Conservation (phyloP, 495 filamentous ascomycete species). For the Cladorrhinum samala region DNA sequence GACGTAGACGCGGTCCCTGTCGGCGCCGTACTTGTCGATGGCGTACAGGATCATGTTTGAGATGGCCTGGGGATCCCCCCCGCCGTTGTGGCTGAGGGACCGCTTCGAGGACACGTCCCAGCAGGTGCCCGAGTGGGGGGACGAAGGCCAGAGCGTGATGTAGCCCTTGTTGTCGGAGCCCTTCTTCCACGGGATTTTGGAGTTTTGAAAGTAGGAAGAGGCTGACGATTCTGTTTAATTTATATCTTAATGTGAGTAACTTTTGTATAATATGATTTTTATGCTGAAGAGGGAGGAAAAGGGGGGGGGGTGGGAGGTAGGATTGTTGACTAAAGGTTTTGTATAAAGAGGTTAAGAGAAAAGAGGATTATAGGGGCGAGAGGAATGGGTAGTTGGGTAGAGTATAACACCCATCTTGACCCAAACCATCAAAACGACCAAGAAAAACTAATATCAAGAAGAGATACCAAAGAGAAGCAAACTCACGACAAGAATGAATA, state of each 20-base stretch:
- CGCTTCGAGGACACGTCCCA: slow-evolving; percentile 52
- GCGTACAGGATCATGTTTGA: slow-evolving; percentile 38
- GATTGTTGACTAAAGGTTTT: too few relatives aligned
- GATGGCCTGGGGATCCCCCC: slow-evolving; percentile 36
- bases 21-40: slow-evolving; percentile 28
- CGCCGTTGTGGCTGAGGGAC: slow-evolving; percentile 33
- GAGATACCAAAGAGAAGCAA: too few relatives aligned
- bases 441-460: too few relatives aligned
- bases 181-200: slow-evolving; percentile 42
- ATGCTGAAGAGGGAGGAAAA: too few relatives aligned
- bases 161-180: slow-evolving; percentile 51
- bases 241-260: too few relatives aligned
- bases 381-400: too few relatives aligned
- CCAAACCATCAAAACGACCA: too few relatives aligned
- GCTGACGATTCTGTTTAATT: slow-evolving; percentile 48
- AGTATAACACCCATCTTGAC: too few relatives aligned
- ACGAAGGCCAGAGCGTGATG: slow-evolving; percentile 50
- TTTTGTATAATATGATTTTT: too few relatives aligned
- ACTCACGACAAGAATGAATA: slow-evolving; percentile 54
- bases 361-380: too few relatives aligned
- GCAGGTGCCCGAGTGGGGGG: slow-evolving; percentile 44
- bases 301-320: too few relatives aligned
- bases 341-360: too few relatives aligned
- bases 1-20: slow-evolving; percentile 30
- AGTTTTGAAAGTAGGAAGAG: slow-evolving; percentile 44